These are phyloP conservation scores for Lipomyces anomalus DNA, from an alignment of 805 yeast species.

Conservation along the genomic window DNA sequence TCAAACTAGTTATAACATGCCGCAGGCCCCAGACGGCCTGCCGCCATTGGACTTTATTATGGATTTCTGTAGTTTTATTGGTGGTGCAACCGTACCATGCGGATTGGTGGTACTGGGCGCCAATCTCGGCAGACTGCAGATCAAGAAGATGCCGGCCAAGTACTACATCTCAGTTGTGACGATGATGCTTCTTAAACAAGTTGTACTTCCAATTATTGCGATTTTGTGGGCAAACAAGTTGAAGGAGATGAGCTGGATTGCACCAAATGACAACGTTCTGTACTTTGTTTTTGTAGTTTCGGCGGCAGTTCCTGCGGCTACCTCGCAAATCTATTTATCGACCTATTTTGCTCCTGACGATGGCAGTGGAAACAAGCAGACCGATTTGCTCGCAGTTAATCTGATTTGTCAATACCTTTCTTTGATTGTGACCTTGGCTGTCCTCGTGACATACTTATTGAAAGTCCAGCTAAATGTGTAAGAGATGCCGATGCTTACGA, in stretches of 20 bases:
- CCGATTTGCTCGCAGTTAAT: slow-evolving; percentile 75
- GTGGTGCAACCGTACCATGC: slow-evolving; percentile 82
- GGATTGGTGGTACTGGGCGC: slow-evolving; percentile 82
- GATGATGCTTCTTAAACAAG: slow-evolving; percentile 53
- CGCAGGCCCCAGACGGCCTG: slow-evolving; percentile 72
- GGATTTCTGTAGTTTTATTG: slow-evolving; percentile 74
- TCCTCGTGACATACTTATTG: slow-evolving; percentile 61
- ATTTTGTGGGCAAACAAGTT: slow-evolving; percentile 60
- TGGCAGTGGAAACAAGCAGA: slow-evolving; percentile 42
- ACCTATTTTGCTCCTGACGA: slow-evolving; percentile 76
- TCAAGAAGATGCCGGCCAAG: slow-evolving; percentile 58
- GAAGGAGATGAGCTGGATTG: slow-evolving; percentile 56
- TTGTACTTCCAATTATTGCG: slow-evolving; percentile 76
- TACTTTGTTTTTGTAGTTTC: slow-evolving; percentile 68
- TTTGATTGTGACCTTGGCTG: slow-evolving; percentile 65
- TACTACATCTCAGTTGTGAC: slow-evolving; percentile 56
- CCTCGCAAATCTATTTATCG: slow-evolving; percentile 80
- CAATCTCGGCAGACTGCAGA: slow-evolving; percentile 68
- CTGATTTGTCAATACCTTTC: slow-evolving; percentile 69
- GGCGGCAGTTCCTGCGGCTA: slow-evolving; percentile 81
- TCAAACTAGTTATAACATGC: slow-evolving; percentile 43
- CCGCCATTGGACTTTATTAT: slow-evolving; percentile 83
- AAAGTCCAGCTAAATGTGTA: slow-evolving; percentile 29
- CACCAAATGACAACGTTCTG: slow-evolving; percentile 52
- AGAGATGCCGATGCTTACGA: neutral